A percentile compares a stretch with the other conserved stretches of the same genome.
These are phyloP conservation scores for Picochlorum sp. DNA, from an alignment of 139 green algal genomes.

Conservation along the genomic window DNA sequence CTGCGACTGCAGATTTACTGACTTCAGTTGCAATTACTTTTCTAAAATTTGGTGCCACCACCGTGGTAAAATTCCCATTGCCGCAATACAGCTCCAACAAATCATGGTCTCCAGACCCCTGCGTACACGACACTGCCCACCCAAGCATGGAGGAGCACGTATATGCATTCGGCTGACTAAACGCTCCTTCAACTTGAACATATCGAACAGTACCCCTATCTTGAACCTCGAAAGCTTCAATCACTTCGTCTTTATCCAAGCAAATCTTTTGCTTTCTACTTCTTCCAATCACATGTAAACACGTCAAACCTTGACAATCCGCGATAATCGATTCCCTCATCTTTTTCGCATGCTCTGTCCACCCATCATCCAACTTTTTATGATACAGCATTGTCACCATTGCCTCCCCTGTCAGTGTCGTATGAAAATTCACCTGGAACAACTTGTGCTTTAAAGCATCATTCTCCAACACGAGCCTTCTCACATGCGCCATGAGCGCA, in stretches of 20 bases:
- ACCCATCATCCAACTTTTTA: constrained; percentile 60
- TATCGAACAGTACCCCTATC: constrained; percentile 43
- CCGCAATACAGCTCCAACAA: constrained; percentile 89
- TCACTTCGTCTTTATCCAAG: constrained; percentile 59
- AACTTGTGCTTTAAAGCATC: constrained; percentile 43
- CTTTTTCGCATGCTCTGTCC: constrained; percentile 25
- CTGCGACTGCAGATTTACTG: constrained; percentile 66
- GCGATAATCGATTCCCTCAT: constrained; percentile 14
- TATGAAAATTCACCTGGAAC: constrained; percentile 84
- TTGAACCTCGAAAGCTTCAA: constrained; percentile 43
- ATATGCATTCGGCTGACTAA: constrained; percentile 83
- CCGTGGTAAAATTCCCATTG: constrained; percentile 90
- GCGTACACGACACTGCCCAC: constrained; percentile 52
- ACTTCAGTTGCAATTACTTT: constrained; percentile 84
- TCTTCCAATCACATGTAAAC: constrained; percentile 37
- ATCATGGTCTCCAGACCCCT: constrained; percentile 23
- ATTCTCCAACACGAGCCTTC: constrained; percentile 27
- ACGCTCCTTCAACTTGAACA: constrained; percentile 71
- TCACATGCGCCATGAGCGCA: constrained; percentile 66
- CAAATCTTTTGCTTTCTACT: constrained; percentile 71
- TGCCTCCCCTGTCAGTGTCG: constrained; percentile 65
- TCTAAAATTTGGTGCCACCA: constrained; percentile 74
- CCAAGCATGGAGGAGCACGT: constrained; percentile 79
- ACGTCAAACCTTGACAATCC: constrained; percentile 1
- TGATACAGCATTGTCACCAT: constrained; percentile 86